phyloP scores from a whole-genome alignment of 78 protist species.

The Guillardia theta region DNA sequence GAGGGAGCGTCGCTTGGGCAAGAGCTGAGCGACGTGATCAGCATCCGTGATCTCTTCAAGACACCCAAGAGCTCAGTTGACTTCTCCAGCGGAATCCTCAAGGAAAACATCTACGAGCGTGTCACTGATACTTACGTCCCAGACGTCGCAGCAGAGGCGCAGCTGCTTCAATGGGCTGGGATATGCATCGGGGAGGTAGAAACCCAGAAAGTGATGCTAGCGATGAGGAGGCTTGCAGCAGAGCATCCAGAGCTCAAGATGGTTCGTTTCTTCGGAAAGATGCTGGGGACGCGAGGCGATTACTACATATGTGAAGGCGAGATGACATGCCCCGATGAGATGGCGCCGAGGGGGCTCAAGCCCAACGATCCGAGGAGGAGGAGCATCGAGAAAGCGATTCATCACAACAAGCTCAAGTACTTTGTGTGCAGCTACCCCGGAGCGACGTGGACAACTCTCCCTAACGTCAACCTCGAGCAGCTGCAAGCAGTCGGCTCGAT shows the following conservation, averaged over 20 bases:
- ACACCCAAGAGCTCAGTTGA: no score
- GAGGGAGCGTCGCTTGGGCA: no score
- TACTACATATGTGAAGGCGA: conserved; percentile 6
- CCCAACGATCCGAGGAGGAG: neutral
- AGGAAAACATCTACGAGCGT: no score
- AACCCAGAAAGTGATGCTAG: no score
- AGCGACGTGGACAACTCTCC: conserved; percentile 30
- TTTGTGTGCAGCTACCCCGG: neutral
- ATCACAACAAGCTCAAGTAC: conserved; percentile 23
- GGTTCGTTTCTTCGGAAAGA: conserved; percentile 19
- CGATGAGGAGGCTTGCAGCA: no score
- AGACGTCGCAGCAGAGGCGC: no score
- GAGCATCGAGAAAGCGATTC: neutral
- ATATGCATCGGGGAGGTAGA: no score
- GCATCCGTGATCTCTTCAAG: no score
- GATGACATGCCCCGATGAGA: neutral
- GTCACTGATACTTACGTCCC: no score
- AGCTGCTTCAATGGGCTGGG: no score
- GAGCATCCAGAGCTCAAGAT: neutral
- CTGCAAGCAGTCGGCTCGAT: neutral
- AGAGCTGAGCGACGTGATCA: no score
- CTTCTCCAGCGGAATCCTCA: no score
- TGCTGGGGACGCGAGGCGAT: neutral
- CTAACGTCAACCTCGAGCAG: conserved; percentile 54
- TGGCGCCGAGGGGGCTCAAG: neutral